These are phyloP conservation scores for Tubosaeta brunneosetosa DNA, from an alignment of 768 basidiomycete genomes.

Conservation along the genomic window DNA sequence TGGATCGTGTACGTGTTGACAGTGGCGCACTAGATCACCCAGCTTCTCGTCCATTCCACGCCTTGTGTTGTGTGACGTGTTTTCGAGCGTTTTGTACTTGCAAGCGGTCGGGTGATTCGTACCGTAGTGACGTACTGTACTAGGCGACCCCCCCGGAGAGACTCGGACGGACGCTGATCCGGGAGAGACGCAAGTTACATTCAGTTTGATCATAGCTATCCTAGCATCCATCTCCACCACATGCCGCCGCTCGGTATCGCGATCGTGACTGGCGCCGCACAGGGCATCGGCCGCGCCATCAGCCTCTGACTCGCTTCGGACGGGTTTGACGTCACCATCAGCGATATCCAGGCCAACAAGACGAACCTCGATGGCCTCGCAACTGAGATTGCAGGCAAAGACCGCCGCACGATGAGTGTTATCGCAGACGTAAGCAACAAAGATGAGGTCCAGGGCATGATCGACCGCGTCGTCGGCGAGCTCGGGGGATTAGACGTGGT, in stretches of 20 bases:
- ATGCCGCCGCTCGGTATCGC: constrained; percentile 23
- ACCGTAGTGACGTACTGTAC: too few relatives aligned
- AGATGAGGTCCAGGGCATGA: constrained; percentile 11
- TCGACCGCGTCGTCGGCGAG: constrained; percentile 3
- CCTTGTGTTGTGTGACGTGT: too few relatives aligned
- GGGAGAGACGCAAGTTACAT: too few relatives aligned
- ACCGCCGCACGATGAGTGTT: background rate
- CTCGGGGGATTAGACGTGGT: constrained; percentile 13
- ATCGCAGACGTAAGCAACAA: constrained; percentile 4
- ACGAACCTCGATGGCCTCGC: constrained; percentile 3
- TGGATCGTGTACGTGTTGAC: background rate
- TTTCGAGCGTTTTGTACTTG: too few relatives aligned
- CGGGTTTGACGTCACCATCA: constrained; percentile 45
- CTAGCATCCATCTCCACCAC: too few relatives aligned
- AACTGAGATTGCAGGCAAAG: background rate
- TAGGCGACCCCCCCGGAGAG: background rate
- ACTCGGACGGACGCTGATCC: too few relatives aligned
- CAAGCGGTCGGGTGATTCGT: too few relatives aligned
- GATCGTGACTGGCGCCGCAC: constrained; percentile 41
- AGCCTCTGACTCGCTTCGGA: constrained; percentile 39
- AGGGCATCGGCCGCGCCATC: constrained; percentile 48
- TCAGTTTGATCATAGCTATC: too few relatives aligned
- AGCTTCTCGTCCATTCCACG: too few relatives aligned
- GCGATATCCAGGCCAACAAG: constrained; percentile 31
- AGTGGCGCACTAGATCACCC: background rate